Conservation (phyloP, 2,329 filamentous ascomycete species). For the Cladosporium sp. region DNA sequence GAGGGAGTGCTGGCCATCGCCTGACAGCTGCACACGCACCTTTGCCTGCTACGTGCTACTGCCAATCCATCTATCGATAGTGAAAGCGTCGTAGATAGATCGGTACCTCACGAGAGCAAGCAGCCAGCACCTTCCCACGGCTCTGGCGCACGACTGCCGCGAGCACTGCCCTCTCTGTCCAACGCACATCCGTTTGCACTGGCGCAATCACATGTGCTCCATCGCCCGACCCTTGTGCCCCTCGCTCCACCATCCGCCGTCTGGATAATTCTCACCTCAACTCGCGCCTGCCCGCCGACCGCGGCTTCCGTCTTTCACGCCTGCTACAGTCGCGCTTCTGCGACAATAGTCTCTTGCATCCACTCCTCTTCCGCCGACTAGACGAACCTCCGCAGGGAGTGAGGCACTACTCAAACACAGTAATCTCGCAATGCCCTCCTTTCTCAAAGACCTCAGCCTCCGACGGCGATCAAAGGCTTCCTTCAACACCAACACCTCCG, state of each 20-base stretch:
- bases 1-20: background rate
- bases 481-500: conserved; percentile 58
- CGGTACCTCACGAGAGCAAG: background rate
- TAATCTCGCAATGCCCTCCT: conserved; percentile 52
- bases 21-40: conserved; percentile 1
- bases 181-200: conserved; percentile 1
- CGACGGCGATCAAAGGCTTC: conserved; percentile 75
- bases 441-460: conserved; percentile 67
- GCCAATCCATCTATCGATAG: background rate
- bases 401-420: background rate
- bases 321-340: background rate
- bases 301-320: background rate
- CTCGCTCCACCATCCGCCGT: background rate
- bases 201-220: conserved; percentile 5
- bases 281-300: conserved; percentile 1
- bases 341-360: background rate
- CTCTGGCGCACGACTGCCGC: conserved; percentile 1
- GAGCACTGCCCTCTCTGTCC: background rate
- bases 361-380: background rate
- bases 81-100: conserved; percentile 2
- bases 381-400: background rate
- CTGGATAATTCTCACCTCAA: background rate
- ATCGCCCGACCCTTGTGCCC: conserved; percentile 2
- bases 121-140: conserved; percentile 3
- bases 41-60: background rate